Evolutionary conservation across 2,329 filamentous ascomycete genomes (phyloP).

Genomic region (Xylariaceae sp.): DNA sequence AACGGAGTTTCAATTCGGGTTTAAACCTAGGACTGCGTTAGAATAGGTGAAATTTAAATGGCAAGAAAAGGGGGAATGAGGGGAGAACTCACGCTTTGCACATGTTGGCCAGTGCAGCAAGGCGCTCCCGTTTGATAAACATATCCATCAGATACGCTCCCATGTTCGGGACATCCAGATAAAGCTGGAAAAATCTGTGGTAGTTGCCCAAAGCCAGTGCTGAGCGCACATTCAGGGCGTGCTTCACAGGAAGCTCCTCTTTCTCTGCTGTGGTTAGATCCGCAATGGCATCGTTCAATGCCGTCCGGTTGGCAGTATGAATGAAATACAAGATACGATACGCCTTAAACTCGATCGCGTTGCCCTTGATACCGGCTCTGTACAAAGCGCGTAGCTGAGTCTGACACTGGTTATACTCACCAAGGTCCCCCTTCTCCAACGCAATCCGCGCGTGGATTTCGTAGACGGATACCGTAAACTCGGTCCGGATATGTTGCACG

Average conservation of each 20-base stretch:
- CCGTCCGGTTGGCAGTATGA: constrained; percentile 95
- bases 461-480: constrained; percentile 94
- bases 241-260: constrained; percentile 74
- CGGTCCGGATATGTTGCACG: constrained; percentile 93
- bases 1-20: constrained; percentile 79
- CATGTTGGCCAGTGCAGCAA: constrained; percentile 84
- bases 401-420: constrained; percentile 99
- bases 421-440: constrained; percentile 94
- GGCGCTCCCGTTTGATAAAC: constrained; percentile 91
- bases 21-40: constrained; percentile 70
- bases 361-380: constrained; percentile 77
- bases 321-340: constrained; percentile 99
- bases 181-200: constrained; percentile 95
- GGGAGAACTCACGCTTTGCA: constrained; percentile 79
- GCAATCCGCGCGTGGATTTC: constrained; percentile 97
- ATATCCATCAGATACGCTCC: constrained; percentile 98
- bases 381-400: constrained; percentile 94
- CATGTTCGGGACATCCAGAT: constrained; percentile 92
- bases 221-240: constrained; percentile 86
- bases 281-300: constrained; percentile 96
- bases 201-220: constrained; percentile 92
- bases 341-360: constrained; percentile 92
- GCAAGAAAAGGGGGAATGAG: not conserved
- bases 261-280: constrained; percentile 99
- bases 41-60: constrained; percentile 21